These are phyloP conservation scores for Aspergillus thermomutatus DNA, from an alignment of 2,329 filamentous ascomycete species.

Conservation along the genomic window DNA sequence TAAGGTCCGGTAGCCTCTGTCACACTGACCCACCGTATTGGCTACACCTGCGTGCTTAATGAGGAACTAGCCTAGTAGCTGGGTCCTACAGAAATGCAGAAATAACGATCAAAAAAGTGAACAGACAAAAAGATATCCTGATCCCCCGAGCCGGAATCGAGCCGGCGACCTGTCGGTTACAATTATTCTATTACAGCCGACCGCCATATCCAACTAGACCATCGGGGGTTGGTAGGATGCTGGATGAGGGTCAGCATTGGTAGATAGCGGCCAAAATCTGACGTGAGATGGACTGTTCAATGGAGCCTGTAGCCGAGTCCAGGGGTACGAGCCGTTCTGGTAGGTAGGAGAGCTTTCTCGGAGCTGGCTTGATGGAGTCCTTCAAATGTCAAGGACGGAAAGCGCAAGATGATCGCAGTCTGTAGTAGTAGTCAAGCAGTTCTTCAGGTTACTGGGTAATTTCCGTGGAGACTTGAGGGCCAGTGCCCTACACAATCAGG, in stretches of 20 bases:
- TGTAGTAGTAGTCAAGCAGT: no score
- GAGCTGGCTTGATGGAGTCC: not conserved
- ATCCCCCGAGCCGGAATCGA: not conserved
- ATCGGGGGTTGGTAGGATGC: not conserved
- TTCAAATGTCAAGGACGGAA: not conserved
- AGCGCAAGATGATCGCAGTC: no score
- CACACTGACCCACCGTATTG: no score
- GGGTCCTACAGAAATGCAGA: not conserved
- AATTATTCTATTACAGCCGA: not conserved
- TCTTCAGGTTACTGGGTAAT: no score
- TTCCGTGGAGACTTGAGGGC: no score
- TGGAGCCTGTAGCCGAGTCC: not conserved
- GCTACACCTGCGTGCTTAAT: no score
- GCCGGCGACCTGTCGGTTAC: not conserved
- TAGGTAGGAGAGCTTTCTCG: not conserved
- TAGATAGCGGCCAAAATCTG: not conserved
- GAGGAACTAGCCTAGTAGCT: no score
- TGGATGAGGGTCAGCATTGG: rapidly evolving
- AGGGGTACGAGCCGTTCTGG: no score
- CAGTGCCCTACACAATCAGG: no score
- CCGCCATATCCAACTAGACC: not conserved
- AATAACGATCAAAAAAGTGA: not conserved
- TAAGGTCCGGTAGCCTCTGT: no score
- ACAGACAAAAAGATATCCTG: not conserved
- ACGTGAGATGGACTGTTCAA: not conserved